phyloP scores from a whole-genome alignment of 208 protist species.

The Trichomonas tenax region DNA sequence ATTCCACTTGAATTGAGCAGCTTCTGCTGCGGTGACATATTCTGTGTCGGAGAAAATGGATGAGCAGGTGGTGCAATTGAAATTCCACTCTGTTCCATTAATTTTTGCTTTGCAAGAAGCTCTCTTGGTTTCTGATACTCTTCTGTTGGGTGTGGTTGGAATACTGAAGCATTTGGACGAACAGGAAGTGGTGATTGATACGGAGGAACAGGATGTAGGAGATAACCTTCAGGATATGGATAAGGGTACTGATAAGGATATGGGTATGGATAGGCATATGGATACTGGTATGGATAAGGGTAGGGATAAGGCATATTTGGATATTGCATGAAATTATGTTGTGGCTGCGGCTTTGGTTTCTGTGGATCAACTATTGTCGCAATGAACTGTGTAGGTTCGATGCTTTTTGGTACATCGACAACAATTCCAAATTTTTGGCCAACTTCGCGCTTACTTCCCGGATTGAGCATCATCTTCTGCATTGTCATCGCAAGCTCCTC shows the following conservation, averaged over 20 bases:
- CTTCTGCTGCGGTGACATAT: not conserved
- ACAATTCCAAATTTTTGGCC: not conserved
- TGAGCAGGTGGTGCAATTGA: not conserved
- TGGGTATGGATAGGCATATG: not conserved
- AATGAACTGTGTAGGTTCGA: not conserved
- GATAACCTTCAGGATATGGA: not conserved
- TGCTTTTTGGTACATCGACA: not conserved
- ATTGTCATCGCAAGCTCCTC: not conserved
- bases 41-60: not conserved
- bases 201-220: not conserved
- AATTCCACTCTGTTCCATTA: not conserved
- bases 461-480: not conserved
- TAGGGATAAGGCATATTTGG: not conserved
- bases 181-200: not conserved
- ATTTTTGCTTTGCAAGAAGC: not conserved
- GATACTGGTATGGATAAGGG: not conserved
- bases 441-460: not conserved
- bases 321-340: not conserved
- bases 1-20: not conserved
- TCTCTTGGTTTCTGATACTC: not conserved
- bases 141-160: not conserved
- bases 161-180: not conserved
- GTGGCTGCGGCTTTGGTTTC: not conserved
- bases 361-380: not conserved
- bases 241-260: not conserved